Base-by-base conservation (phyloP, 495 filamentous ascomycete species). In the Xylaria acuta region DNA sequence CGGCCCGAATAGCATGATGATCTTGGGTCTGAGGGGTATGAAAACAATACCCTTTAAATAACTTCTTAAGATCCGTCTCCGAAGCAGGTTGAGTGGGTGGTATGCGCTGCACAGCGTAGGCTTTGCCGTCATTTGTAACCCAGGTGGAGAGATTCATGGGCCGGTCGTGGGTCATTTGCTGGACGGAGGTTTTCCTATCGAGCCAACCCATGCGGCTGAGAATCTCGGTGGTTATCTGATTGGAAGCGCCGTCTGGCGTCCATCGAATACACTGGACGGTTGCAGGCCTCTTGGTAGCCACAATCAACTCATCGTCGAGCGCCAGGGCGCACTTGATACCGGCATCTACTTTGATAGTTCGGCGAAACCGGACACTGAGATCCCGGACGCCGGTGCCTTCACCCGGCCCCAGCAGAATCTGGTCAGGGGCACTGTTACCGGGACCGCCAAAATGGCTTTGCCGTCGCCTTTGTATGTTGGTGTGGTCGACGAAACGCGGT, bases 321-420 rank as follows among this genome's bases (percentile, higher is more conserved):
- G 97, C 95, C 60, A 98, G 80, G n/a, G 92, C 94, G 74, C 84
- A 88, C 74, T 90, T 90, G 73, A 99, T 97, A 1, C 97, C 97
- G 11, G 97, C 97, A 80, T 99, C 96, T 27, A 99, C 93, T 81
- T 97, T 97, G 70, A 99, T 98, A 30, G 97, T 95, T 94, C 98
- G 98, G 64, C 96, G 88, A 82, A 99, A 98, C 25, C 93, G 90
- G 56, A 98, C 85, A 72, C 90, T 98, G 59, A 96, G 89, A 79
- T 98, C 95, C 54, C 88, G 88, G 25, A 97, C 91, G 1, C 92
- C 93, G 67, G 88, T 90, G n/a, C 91, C 90, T 78, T 97, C 92
- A 5, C 90, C 91, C 12, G 89, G 85, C 0, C 90, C 92, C 77
- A 88, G 80, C 36, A 88, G 70, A 67, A 90, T 85, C 72, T 90